Evolutionary conservation across 257 asterid species (phyloP).

Genomic region (Coffea canephora): DNA sequence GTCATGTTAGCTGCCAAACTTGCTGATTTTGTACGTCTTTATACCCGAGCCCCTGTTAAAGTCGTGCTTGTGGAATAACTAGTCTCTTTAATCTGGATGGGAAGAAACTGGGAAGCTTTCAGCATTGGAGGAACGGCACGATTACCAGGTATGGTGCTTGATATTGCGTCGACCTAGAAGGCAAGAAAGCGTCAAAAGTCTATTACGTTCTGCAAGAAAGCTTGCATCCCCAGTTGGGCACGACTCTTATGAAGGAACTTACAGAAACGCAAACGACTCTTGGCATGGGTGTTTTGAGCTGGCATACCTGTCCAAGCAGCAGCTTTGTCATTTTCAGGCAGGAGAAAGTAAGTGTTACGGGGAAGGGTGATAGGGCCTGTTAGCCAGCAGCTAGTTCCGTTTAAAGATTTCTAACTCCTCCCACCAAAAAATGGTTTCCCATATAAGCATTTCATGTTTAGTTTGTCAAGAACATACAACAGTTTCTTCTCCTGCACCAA

Average conservation of each 20-base stretch:
- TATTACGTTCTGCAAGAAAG: not conserved
- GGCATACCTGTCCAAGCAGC: too few species aligned
- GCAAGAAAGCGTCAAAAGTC: not conserved
- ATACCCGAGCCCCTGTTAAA: not conserved
- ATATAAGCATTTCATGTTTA: too few species aligned
- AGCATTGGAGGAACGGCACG: not conserved
- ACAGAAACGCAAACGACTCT: not conserved
- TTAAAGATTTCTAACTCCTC: too few species aligned
- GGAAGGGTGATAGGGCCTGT: too few species aligned
- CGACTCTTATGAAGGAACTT: not conserved
- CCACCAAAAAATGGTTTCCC: too few species aligned
- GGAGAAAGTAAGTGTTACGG: too few species aligned
- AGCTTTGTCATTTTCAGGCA: too few species aligned
- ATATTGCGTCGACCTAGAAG: not conserved
- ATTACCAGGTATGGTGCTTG: not conserved
- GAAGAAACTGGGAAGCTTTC: not conserved
- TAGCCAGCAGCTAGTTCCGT: too few species aligned
- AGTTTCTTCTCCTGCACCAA: too few species aligned
- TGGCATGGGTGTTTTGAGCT: not conserved
- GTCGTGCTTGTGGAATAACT: not conserved
- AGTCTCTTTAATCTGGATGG: not conserved
- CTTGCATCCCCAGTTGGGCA: not conserved
- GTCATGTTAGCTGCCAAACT: not conserved
- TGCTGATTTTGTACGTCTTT: not conserved
- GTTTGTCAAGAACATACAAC: too few species aligned